phyloP scores from a whole-genome alignment of 2,329 filamentous ascomycete species.

The Claviceps spartinae region DNA sequence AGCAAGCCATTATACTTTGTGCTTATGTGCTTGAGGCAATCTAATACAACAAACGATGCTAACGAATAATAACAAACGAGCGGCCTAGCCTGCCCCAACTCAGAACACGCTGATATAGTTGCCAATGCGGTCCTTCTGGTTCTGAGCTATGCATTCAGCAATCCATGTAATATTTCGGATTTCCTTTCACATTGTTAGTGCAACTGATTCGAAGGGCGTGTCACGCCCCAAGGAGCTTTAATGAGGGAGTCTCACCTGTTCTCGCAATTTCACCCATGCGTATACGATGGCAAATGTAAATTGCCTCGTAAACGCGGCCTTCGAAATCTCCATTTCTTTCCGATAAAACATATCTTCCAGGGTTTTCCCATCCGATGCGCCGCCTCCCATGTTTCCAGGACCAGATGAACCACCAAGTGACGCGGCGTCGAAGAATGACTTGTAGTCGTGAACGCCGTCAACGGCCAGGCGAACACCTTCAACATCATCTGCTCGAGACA shows the following conservation, averaged over 20 bases:
- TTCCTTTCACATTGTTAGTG: conserved; percentile 49
- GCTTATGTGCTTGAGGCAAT: conserved; percentile 23
- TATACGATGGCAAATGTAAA: conserved; percentile 94
- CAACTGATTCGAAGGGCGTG: background rate
- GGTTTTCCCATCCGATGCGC: conserved; percentile 71
- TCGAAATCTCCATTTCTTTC: conserved; percentile 98
- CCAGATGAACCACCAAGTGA: conserved; percentile 59
- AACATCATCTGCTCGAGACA: conserved; percentile 85
- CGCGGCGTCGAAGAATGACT: conserved; percentile 87
- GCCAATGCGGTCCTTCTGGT: conserved; percentile 96
- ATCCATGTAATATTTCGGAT: conserved; percentile 99
- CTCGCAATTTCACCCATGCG: conserved; percentile 91
- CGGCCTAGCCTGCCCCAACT: conserved; percentile 11
- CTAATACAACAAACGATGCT: conserved; percentile 30
- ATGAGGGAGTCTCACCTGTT: conserved; percentile 56
- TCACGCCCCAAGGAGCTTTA: background rate
- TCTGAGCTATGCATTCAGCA: conserved; percentile 97
- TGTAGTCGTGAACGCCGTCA: conserved; percentile 87
- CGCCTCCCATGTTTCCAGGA: conserved; percentile 72
- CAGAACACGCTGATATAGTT: conserved; percentile 98
- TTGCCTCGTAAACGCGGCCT: conserved; percentile 86
- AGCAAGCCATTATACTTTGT: conserved; percentile 14
- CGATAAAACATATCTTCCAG: conserved; percentile 97
- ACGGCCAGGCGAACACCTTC: conserved; percentile 90
- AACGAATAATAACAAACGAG: conserved; percentile 1